Conservation (phyloP, 345 rosid genomes). For the Gossypium anomalum region DNA sequence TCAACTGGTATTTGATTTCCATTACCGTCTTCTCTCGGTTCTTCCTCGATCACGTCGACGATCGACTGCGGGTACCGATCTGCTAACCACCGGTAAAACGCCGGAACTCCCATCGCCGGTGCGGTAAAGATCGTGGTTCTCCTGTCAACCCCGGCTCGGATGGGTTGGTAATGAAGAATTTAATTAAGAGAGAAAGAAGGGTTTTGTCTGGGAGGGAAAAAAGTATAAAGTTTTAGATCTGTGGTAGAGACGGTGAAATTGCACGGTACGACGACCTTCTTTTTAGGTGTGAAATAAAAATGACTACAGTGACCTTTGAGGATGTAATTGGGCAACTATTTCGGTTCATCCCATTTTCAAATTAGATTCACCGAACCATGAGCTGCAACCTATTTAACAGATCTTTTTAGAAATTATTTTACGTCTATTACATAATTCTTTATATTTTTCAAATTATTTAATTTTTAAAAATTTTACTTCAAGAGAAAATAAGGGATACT, state of each 20-base stretch:
- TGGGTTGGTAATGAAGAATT: background rate
- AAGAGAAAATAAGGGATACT: too few species aligned
- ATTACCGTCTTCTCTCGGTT: slow-evolving; percentile 36
- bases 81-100: slow-evolving; percentile 94
- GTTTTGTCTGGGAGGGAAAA: background rate
- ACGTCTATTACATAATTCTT: too few species aligned
- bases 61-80: slow-evolving; percentile 88
- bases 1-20: slow-evolving; percentile 49
- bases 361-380: background rate
- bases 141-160: background rate
- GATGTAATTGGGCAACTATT: background rate
- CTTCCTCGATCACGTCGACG: slow-evolving; percentile 76
- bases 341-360: background rate
- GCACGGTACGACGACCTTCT: background rate
- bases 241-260: background rate
- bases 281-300: background rate
- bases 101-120: slow-evolving; percentile 86
- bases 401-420: too few species aligned
- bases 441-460: too few species aligned
- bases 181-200: background rate
- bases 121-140: background rate
- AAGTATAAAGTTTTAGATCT: slow-evolving; percentile 10
- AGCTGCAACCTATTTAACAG: too few species aligned
- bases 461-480: too few species aligned
- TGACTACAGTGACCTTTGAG: slow-evolving; percentile 5